Percentiles rank a stretch among this genome's conserved stretches.
Evolutionary conservation across 1,284 basidiomycete genomes (phyloP).

Genomic region (Cutaneotrichosporon cutaneum): DNA sequence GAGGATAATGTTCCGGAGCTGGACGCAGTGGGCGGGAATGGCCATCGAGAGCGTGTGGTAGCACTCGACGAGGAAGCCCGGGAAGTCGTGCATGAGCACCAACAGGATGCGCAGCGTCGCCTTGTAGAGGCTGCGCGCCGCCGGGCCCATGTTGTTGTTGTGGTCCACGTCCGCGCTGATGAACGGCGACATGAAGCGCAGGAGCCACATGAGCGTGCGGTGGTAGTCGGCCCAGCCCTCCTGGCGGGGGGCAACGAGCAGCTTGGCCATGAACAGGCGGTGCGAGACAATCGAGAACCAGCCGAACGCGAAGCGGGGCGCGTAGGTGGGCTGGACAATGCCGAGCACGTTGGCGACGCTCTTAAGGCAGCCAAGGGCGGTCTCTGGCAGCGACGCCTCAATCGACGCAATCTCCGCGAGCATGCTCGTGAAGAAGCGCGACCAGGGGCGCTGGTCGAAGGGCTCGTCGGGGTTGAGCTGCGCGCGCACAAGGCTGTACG

Average conservation of each 20-base stretch:
- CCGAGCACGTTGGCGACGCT: conserved; percentile 93
- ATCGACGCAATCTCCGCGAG: conserved; percentile 86
- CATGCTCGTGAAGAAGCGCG: conserved; percentile 96
- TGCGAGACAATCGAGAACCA: conserved; percentile 98
- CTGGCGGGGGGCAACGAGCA: conserved; percentile 60
- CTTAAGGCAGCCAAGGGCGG: conserved; percentile 85
- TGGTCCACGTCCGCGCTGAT: conserved; percentile 60
- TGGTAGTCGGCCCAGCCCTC: conserved; percentile 92
- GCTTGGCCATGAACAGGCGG: conserved; percentile 94
- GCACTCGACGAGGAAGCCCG: conserved; percentile 95
- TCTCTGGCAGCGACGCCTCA: conserved; percentile 75
- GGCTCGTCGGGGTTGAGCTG: conserved; percentile 88
- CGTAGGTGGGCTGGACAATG: conserved; percentile 92
- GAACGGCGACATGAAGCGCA: conserved; percentile 93
- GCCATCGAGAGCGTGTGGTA: conserved; percentile 93
- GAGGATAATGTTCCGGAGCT: conserved; percentile 94
- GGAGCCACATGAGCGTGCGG: conserved; percentile 83
- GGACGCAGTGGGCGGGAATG: conserved; percentile 89
- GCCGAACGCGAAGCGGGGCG: conserved; percentile 96
- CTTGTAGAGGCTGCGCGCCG: conserved; percentile 86
- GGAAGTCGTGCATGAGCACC: conserved; percentile 96
- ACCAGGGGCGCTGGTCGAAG: conserved; percentile 98
- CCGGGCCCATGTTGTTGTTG: conserved; percentile 69
- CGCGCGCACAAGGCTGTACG: conserved; percentile 89
- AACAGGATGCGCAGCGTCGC: conserved; percentile 89